Percentiles rank a stretch among this genome's conserved stretches.
These are phyloP conservation scores for Termitomyces sp. DNA, from an alignment of 768 basidiomycete genomes.

Conservation along the genomic window DNA sequence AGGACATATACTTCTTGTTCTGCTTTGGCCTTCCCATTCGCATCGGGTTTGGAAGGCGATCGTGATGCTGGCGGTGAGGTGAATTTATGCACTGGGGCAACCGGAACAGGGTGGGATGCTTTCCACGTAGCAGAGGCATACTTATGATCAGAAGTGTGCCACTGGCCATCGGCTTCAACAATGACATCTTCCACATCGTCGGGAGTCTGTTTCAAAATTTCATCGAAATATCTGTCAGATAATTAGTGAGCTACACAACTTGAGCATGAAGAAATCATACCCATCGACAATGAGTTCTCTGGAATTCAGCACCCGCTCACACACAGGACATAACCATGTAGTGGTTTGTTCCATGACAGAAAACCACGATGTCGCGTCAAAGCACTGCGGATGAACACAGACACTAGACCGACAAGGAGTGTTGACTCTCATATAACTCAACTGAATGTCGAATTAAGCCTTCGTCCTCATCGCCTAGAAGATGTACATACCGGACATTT, in stretches of 20 bases:
- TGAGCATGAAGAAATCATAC: conserved; percentile 33
- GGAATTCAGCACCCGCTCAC: conserved; percentile 70
- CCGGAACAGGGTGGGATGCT: conserved; percentile 36
- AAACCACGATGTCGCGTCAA: conserved; percentile 93
- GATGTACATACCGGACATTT: conserved; percentile 79
- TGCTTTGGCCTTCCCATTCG: conserved; percentile 40
- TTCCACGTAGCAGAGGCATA: conserved; percentile 74
- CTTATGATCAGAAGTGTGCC: conserved; percentile 90
- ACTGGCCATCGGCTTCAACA: conserved; percentile 91
- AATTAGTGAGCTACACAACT: neutral
- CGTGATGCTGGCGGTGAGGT: conserved; percentile 18
- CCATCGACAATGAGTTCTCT: conserved; percentile 91
- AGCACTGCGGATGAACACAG: conserved; percentile 92
- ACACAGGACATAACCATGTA: conserved; percentile 93
- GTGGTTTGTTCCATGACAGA: conserved; percentile 95
- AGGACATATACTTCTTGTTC: conserved; percentile 58
- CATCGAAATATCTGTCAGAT: conserved; percentile 73
- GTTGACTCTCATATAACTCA: conserved; percentile 82
- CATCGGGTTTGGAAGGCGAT: conserved; percentile 19
- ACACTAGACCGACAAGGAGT: conserved; percentile 82
- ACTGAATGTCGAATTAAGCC: conserved; percentile 31
- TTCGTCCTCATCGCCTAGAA: neutral
- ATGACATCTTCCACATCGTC: conserved; percentile 88
- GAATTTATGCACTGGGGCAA: conserved; percentile 23
- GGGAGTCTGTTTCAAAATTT: conserved; percentile 72